Base-by-base conservation (phyloP, 371 early-diverging fungal species). In the Mucor ambiguus region DNA sequence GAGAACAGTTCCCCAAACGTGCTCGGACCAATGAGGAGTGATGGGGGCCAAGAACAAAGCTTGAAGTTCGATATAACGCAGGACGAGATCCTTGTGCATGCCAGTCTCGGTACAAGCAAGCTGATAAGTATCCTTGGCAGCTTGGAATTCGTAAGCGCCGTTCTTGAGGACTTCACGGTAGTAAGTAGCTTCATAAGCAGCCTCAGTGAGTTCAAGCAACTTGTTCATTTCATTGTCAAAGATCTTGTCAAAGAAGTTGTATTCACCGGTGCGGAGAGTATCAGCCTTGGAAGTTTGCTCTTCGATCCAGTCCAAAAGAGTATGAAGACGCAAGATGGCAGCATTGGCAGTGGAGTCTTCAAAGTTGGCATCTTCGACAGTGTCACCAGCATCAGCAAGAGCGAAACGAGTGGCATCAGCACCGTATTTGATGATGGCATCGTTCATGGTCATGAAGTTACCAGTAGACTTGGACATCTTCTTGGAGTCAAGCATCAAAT, bases 391-490 rank as follows among this genome's bases (percentile, higher is more conserved):
- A 76, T 94, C 92, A 38, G 98, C 98, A 48, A 99, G 85, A 12
- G 96, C 93, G 80, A 99, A 87, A 64, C 99, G 93, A 10, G 98
- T 96, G 18, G 99, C 99, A 79, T 98, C 98, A 46, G 98, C 98
- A 68, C 99, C 98, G 74, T 92, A 99, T 74, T 90, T 93, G 33
- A 84, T 84, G 32, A 97, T 78, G 26, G 95, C 90, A 61, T 99
- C 94, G 28, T 85, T 80, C 62, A 98, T 87, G 48, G 96, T 97
- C 85, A 99, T 79, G 74, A 97, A 99, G 89, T 99, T 99, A 56
- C 99, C 99, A n/a, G 97, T 97, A 49, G 95, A 95, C 87, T 99
- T 99, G 75, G 96, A 91, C 99, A 99, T 99, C 89, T 99, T 99
- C 58, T 96, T 94, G 61, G 90, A 84, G 83, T 99, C 99, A 66